phyloP scores from a whole-genome alignment of 192 early-diverging fungal species.

The Coemansia sp. region DNA sequence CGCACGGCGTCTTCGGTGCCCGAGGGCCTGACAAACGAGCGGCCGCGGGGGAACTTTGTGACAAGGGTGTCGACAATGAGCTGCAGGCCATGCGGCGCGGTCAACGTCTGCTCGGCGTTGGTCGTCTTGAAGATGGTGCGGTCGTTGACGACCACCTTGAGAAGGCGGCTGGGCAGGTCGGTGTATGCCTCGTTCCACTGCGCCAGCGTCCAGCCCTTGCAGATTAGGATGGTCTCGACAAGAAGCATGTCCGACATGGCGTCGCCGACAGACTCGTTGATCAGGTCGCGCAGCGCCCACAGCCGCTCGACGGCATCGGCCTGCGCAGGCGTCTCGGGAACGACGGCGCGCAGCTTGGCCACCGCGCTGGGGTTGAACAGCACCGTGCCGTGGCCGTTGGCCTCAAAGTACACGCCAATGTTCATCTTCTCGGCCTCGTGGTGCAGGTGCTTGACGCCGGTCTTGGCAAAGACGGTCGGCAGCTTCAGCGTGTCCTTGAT shows the following conservation, averaged over 20 bases:
- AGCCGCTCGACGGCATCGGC: constrained; percentile 75
- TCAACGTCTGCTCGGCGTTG: constrained; percentile 92
- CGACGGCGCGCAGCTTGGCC: constrained; percentile 25
- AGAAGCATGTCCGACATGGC: constrained; percentile 96
- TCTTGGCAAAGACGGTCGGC: constrained; percentile 92
- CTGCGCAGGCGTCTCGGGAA: constrained; percentile 66
- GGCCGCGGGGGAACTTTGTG: constrained; percentile 76
- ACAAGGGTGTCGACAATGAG: constrained; percentile 78
- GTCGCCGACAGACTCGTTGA: constrained; percentile 99
- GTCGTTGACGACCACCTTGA: constrained; percentile 91
- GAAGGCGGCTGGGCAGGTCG: constrained; percentile 90
- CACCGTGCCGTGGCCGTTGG: constrained; percentile 98
- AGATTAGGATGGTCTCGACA: constrained; percentile 87
- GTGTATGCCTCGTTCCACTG: constrained; percentile 94
- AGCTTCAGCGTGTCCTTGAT: constrained; percentile 86
- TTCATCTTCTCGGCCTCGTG: constrained; percentile 97
- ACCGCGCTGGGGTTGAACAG: constrained; percentile 90
- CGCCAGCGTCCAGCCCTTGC: constrained; percentile 73
- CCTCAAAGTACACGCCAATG: constrained; percentile 99
- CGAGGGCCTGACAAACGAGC: constrained; percentile 96
- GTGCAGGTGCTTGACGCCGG: constrained; percentile 99
- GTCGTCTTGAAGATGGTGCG: constrained; percentile 90
- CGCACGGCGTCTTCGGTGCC: constrained; percentile 99
- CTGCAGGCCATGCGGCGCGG: constrained; percentile 86
- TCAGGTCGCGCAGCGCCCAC: constrained; percentile 81